Percentiles rank a stretch among this genome's conserved stretches.
These are phyloP conservation scores for Ambrosia hybrid DNA, from an alignment of 140 eudicot species.

Conservation along the genomic window DNA sequence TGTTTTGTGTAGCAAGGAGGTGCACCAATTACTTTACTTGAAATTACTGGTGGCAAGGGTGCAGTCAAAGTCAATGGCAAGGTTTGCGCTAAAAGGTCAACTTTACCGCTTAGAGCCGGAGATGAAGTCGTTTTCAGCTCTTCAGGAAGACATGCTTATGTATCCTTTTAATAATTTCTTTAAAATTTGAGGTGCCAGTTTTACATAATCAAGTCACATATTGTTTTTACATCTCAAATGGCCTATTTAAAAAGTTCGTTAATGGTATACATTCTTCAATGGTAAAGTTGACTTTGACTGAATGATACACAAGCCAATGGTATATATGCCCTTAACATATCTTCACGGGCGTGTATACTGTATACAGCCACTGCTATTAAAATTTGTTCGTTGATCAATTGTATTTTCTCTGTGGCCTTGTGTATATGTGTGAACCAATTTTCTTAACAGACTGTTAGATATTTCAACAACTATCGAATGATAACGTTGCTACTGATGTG, in stretches of 20 bases:
- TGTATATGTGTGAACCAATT: neutral
- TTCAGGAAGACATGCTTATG: slow-evolving; percentile 77
- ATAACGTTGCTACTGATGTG: slow-evolving; percentile 42
- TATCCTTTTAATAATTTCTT: slow-evolving; percentile 50
- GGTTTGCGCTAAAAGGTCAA: slow-evolving; percentile 56
- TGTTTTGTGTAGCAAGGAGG: slow-evolving; percentile 56
- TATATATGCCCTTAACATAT: too few relatives aligned
- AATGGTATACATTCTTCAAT: neutral
- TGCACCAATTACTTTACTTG: slow-evolving; percentile 60
- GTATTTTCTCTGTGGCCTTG: neutral
- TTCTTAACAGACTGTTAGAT: slow-evolving; percentile 63
- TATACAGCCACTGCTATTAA: too few relatives aligned
- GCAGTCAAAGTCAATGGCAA: slow-evolving; percentile 74
- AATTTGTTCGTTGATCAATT: neutral
- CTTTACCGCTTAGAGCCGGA: slow-evolving; percentile 62
- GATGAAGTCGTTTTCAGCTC: slow-evolving; percentile 87
- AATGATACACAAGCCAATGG: too few relatives aligned
- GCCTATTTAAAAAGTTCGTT: neutral
- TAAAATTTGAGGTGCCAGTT: neutral
- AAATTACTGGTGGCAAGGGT: slow-evolving; percentile 79
- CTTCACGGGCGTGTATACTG: too few relatives aligned
- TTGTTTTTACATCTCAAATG: neutral
- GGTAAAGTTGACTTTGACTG: too few relatives aligned
- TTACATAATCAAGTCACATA: neutral
- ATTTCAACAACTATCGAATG: slow-evolving; percentile 63